These are phyloP conservation scores for Trichoderma orchidacearum DNA, from an alignment of 495 filamentous ascomycete species.

Conservation along the genomic window DNA sequence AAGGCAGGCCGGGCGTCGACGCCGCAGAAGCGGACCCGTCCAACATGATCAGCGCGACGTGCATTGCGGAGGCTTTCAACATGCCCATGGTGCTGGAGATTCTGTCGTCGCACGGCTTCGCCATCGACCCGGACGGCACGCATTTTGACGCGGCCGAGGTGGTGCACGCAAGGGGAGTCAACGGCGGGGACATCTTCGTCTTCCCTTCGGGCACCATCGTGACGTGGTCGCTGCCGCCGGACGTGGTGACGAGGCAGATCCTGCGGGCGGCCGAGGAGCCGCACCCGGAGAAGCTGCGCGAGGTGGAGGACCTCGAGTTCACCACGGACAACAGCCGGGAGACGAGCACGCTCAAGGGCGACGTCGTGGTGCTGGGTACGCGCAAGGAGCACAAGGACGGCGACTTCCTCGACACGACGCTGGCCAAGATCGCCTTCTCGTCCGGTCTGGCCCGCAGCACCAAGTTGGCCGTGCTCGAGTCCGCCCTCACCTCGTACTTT, in stretches of 20 bases:
- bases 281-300: constrained; percentile 38
- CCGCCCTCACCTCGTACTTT: constrained; percentile 68
- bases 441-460: constrained; percentile 88
- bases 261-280: constrained; percentile 64
- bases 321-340: constrained; percentile 61
- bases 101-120: constrained; percentile 55
- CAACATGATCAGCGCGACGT: constrained; percentile 64
- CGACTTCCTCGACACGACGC: constrained; percentile 51
- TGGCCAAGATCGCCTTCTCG: constrained; percentile 92
- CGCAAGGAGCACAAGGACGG: constrained; percentile 25
- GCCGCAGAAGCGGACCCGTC: constrained; percentile 10
- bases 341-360: constrained; percentile 68
- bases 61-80: constrained; percentile 76
- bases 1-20: not conserved
- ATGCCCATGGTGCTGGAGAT: constrained; percentile 59
- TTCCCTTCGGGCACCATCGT: constrained; percentile 96
- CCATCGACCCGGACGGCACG: constrained; percentile 43
- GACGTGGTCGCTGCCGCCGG: constrained; percentile 68
- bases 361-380: constrained; percentile 81
- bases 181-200: constrained; percentile 78
- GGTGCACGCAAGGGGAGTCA: constrained; percentile 38
- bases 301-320: constrained; percentile 87
- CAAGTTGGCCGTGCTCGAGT: constrained; percentile 91
- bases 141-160: constrained; percentile 49
- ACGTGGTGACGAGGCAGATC: constrained; percentile 54